These are phyloP conservation scores for Arctostaphylos glauca DNA, from an alignment of 148 eudicot species.

Conservation along the genomic window DNA sequence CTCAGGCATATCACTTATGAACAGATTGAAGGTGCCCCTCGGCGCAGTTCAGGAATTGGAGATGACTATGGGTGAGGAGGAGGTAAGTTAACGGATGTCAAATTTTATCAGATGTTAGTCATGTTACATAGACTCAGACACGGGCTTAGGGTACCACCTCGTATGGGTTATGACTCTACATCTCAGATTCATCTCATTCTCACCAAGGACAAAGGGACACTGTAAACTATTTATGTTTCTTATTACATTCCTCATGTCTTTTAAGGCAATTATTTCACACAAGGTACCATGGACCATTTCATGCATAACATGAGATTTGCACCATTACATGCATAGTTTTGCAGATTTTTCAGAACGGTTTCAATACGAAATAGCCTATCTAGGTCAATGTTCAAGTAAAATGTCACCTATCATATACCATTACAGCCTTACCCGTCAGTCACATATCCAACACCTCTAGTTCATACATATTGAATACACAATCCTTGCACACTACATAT, in stretches of 20 bases:
- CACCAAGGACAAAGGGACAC: background rate
- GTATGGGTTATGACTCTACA: background rate
- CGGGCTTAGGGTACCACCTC: background rate
- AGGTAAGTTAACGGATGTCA: conserved; percentile 6
- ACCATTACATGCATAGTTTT: background rate
- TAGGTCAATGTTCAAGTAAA: background rate
- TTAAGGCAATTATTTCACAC: background rate
- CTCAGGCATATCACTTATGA: conserved; percentile 11
- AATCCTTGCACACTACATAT: background rate
- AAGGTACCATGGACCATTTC: background rate
- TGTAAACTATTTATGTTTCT: background rate
- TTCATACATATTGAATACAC: background rate
- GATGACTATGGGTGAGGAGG: conserved; percentile 13
- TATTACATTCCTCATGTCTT: background rate
- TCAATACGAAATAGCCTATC: background rate
- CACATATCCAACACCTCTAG: background rate
- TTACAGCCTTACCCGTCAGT: background rate
- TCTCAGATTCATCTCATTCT: background rate
- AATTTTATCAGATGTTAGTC: background rate
- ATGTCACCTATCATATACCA: background rate
- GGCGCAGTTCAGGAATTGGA: background rate
- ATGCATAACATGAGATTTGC: background rate
- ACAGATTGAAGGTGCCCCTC: background rate
- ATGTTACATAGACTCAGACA: background rate
- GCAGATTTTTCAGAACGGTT: background rate